Percentiles rank a stretch among this genome's conserved stretches.
Evolutionary conservation across 163 green algal species (phyloP).

Genomic region (Scenedesmus sp.): DNA sequence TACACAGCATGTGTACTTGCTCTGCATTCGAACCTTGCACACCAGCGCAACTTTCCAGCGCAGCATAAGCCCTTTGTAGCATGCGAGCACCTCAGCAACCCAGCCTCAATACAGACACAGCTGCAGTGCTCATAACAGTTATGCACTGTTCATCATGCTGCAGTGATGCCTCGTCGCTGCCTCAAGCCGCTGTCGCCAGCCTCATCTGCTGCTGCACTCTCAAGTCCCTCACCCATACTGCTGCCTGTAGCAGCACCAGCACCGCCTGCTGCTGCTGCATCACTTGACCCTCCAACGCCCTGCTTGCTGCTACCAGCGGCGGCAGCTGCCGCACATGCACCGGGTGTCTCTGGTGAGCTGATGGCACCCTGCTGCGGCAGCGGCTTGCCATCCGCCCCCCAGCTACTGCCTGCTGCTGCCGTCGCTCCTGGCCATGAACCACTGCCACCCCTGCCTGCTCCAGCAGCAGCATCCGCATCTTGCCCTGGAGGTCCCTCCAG

Average conservation of each 20-base stretch:
- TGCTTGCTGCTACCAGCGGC: background rate
- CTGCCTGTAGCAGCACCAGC: background rate
- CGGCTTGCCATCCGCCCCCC: background rate
- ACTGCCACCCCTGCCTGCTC: background rate
- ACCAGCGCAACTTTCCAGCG: background rate
- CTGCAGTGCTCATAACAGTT: background rate
- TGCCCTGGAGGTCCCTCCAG: background rate
- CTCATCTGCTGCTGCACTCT: background rate
- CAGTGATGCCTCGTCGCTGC: background rate
- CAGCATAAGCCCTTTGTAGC: no score
- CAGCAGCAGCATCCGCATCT: background rate
- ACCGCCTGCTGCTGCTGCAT: background rate
- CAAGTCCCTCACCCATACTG: background rate
- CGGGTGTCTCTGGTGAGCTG: background rate
- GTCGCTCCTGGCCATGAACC: background rate
- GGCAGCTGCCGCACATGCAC: background rate
- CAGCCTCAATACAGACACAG: background rate
- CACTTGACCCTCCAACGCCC: background rate
- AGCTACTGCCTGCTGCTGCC: constrained; percentile 1
- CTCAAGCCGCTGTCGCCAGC: background rate
- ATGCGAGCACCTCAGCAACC: background rate
- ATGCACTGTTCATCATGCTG: background rate
- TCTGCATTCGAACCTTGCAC: no score
- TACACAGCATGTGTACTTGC: no score
- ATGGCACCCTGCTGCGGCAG: background rate